phyloP scores from a whole-genome alignment of 768 basidiomycete genomes.

The Boletus sensibilis region DNA sequence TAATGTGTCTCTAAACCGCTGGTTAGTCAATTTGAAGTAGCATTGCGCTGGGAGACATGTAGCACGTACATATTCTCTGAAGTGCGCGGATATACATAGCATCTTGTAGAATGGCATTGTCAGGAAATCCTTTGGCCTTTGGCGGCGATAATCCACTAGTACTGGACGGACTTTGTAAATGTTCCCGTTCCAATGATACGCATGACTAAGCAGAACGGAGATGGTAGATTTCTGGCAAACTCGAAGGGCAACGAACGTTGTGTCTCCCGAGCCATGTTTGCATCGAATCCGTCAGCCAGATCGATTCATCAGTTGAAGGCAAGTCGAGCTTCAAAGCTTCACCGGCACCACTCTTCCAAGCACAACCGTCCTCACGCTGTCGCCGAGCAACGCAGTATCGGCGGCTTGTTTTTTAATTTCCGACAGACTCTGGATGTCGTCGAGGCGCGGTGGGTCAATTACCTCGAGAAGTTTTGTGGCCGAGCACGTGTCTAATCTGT shows the following conservation, averaged over 20 bases:
- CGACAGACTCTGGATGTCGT: conserved; percentile 13
- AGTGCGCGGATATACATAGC: conserved; percentile 79
- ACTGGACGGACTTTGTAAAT: background rate
- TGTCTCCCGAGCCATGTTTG: background rate
- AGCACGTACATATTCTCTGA: conserved; percentile 63
- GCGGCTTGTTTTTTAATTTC: conserved; percentile 27
- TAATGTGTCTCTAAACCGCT: conserved; percentile 60
- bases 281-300: background rate
- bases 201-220: conserved; percentile 20
- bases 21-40: background rate
- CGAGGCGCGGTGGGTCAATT: conserved; percentile 9
- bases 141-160: background rate
- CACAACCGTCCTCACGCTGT: background rate
- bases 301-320: background rate
- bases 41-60: background rate
- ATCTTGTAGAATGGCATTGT: conserved; percentile 87
- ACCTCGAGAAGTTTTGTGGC: background rate
- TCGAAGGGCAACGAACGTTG: no score
- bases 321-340: background rate
- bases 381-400: background rate
- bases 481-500: conserved; percentile 4
- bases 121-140: background rate
- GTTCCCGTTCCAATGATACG: background rate
- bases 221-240: background rate
- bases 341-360: background rate